Evolutionary conservation across 345 rosid species (phyloP), one percentile per base, ranked within the genome.

Genomic region (Citropsis articulata): DNA sequence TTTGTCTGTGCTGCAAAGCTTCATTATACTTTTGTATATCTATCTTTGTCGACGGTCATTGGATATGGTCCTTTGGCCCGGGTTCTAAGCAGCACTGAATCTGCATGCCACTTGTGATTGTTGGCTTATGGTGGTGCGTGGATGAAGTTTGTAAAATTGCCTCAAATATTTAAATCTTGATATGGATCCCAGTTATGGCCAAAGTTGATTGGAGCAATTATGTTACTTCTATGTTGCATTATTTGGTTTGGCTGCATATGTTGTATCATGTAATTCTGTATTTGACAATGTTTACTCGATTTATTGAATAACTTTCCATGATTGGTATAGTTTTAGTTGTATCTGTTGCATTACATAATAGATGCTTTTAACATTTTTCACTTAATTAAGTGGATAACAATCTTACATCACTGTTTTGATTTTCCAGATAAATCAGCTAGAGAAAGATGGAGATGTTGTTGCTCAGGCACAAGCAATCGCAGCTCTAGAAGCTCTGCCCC

Each of bases 391-490:
- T 27, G 65, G 71, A 18, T 55, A 53, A 50, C 60, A 27, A 59
- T 21, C 71, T 65, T 19, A 40, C 36, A 45, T 62, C 22, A 18
- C 71, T 77, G 78, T 30, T 60, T 33, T 80, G 27, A 61, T 81
- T 73, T 16, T 77, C 80, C 88, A 95, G 99, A 89, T 95, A 76
- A 95, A 91, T 87, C 94, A 93, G 83, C 75, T 93, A 81, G 99
- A 95, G 92, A 95, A 91, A 84, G 99, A 95, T 83, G 95, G 89
- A 79, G 99, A 95, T 87, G 98, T 95, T 83, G 93, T 93, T 80
- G 98, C 98, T 42, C 99, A 95, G 82, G 87, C 98, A 73, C 99
- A 93, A 79, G 97, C 99, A 55, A 88, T 95, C 33, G 76, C 88
- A 25, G 88, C 95, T 33, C 83, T 95, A 69, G 92, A 88, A 83